A percentile compares a stretch with the other conserved stretches of the same genome.
Conservation (phyloP, 2,329 filamentous ascomycete species). For the Spiromastix sp. region DNA sequence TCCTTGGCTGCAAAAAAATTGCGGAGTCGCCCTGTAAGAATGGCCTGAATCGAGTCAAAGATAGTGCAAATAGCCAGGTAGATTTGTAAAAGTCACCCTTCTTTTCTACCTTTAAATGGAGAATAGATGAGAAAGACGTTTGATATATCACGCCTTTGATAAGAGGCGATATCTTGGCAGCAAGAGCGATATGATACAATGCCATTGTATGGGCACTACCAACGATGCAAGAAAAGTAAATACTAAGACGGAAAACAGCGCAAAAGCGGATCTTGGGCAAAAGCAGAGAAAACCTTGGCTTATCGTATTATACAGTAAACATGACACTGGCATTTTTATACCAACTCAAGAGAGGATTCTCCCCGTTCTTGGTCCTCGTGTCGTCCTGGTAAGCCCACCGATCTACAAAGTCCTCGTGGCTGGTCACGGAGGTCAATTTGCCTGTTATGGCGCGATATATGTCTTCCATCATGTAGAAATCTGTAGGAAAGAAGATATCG, state of each 20-base stretch:
- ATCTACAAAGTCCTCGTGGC: constrained; percentile 83
- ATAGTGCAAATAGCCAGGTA: no score
- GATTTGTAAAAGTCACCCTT: no score
- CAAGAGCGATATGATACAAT: no score
- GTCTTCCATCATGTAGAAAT: constrained; percentile 83
- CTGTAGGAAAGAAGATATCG: constrained; percentile 95
- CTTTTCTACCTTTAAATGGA: no score
- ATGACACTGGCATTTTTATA: constrained; percentile 94
- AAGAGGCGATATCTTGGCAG: no score
- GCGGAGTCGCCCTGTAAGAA: no score
- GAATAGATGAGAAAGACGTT: no score
- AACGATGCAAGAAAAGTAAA: not conserved
- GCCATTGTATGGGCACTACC: no score
- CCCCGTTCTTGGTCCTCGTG: constrained; percentile 77
- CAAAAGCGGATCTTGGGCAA: not conserved
- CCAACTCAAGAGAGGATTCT: constrained; percentile 86
- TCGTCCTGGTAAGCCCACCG: constrained; percentile 86
- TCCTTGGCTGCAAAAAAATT: no score
- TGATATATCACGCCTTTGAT: no score
- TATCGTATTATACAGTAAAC: constrained; percentile 58
- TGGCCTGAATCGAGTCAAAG: no score
- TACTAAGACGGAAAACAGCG: not conserved
- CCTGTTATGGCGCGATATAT: constrained; percentile 90
- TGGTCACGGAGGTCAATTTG: constrained; percentile 73
- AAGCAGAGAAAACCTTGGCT: not conserved